phyloP scores from a whole-genome alignment of 129 eudicot species.

The Artemisia tridentata region DNA sequence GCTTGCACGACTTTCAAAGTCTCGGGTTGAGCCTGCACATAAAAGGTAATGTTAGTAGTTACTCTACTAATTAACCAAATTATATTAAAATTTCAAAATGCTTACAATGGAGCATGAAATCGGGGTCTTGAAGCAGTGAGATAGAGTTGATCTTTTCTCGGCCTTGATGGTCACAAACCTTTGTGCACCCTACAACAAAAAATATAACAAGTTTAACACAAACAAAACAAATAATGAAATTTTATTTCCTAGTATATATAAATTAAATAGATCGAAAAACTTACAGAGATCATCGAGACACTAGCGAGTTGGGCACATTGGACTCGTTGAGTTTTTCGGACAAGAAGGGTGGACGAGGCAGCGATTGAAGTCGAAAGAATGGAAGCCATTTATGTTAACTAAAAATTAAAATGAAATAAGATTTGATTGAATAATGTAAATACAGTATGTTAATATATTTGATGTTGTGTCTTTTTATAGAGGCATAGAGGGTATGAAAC shows the following conservation, averaged over 20 bases:
- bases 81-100: no score
- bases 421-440: not conserved
- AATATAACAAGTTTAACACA: not conserved
- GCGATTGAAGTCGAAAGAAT: slow-evolving; percentile 34
- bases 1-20: slow-evolving; percentile 54
- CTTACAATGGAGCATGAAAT: slow-evolving; percentile 43
- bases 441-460: not conserved
- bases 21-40: slow-evolving; percentile 47
- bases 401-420: not conserved
- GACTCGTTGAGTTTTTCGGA: slow-evolving; percentile 14
- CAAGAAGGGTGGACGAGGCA: slow-evolving; percentile 22
- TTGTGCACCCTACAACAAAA: slow-evolving; percentile 30
- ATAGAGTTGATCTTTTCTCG: slow-evolving; percentile 18
- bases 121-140: slow-evolving; percentile 33
- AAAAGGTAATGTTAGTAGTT: not conserved
- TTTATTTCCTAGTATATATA: not conserved
- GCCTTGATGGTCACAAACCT: slow-evolving; percentile 35
- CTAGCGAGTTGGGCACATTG: slow-evolving; percentile 18
- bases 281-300: slow-evolving; percentile 33
- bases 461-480: slow-evolving; percentile 15
- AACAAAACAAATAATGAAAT: not conserved
- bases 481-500: not conserved
- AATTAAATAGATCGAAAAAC: not conserved
- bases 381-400: slow-evolving; percentile 35
- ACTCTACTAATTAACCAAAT: no score